Evolutionary conservation across 805 yeast species (phyloP).

Genomic region (Tetrapisispora phaffii): DNA sequence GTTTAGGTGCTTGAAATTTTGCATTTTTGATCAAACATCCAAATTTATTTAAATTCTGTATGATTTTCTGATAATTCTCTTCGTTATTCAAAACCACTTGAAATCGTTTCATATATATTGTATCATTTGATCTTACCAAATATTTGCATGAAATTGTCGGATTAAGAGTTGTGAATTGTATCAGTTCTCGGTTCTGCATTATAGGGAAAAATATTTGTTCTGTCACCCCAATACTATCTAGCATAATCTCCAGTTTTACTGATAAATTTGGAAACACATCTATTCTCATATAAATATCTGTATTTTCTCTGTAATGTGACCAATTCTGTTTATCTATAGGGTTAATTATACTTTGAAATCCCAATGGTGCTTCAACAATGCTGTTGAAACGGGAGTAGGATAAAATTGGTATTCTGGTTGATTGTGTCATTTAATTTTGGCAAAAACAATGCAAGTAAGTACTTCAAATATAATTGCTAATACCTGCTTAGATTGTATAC

Average conservation of each 20-base stretch:
- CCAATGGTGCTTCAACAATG: slow-evolving; percentile 13
- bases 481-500: no score
- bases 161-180: slow-evolving; percentile 18
- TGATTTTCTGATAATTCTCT: slow-evolving; percentile 8
- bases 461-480: no score
- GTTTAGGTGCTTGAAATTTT: neutral
- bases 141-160: slow-evolving; percentile 26
- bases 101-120: slow-evolving; percentile 14
- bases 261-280: neutral
- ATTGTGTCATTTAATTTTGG: neutral
- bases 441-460: no score
- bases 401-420: neutral
- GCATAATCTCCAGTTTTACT: neutral
- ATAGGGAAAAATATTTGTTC: slow-evolving; percentile 1
- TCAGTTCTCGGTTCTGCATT: slow-evolving; percentile 1
- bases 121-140: slow-evolving; percentile 4
- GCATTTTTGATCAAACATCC: neutral
- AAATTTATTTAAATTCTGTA: neutral
- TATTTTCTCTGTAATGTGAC: slow-evolving; percentile 13
- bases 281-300: neutral
- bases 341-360: slow-evolving; percentile 7
- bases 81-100: slow-evolving; percentile 16
- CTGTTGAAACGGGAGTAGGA: neutral
- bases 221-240: neutral
- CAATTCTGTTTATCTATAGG: slow-evolving; percentile 7